These are phyloP conservation scores for Kwoniella pini DNA, from an alignment of 768 basidiomycete species.

Conservation along the genomic window DNA sequence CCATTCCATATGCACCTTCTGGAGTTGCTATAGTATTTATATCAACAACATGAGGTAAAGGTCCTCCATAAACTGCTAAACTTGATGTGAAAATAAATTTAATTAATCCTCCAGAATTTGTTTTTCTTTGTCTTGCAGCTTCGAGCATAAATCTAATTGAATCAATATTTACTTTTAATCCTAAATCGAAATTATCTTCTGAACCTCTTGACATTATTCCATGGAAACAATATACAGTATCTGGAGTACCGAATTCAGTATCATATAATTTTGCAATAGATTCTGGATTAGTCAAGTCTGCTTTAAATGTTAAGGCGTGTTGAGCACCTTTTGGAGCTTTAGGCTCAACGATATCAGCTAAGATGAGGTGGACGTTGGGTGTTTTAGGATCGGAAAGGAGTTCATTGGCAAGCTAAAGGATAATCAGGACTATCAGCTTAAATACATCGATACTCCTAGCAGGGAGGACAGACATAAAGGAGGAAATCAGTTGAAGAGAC, in stretches of 20 bases:
- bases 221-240: slow-evolving; percentile 54
- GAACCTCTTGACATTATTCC: slow-evolving; percentile 54
- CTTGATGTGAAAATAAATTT: slow-evolving; percentile 66
- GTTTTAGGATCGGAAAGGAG: slow-evolving; percentile 47
- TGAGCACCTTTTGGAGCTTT: slow-evolving; percentile 49
- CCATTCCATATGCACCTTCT: slow-evolving; percentile 64
- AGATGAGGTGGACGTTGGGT: slow-evolving; percentile 59
- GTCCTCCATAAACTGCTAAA: slow-evolving; percentile 65
- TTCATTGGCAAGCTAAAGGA: slow-evolving; percentile 37
- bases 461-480: neutral
- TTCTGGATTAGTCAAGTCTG: slow-evolving; percentile 46
- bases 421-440: neutral
- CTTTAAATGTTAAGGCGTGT: slow-evolving; percentile 45
- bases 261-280: slow-evolving; percentile 47
- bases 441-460: neutral
- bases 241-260: slow-evolving; percentile 52
- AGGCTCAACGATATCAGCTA: slow-evolving; percentile 59
- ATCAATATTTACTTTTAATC: slow-evolving; percentile 60
- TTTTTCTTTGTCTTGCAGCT: slow-evolving; percentile 36
- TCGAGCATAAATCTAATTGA: slow-evolving; percentile 59
- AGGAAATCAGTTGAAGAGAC: slow-evolving; percentile 2
- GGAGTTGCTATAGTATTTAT: slow-evolving; percentile 62
- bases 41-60: slow-evolving; percentile 57
- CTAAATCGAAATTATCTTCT: slow-evolving; percentile 55
- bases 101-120: slow-evolving; percentile 48